phyloP scores from a whole-genome alignment of 1,284 basidiomycete species.

The Phenoliferia sp. region DNA sequence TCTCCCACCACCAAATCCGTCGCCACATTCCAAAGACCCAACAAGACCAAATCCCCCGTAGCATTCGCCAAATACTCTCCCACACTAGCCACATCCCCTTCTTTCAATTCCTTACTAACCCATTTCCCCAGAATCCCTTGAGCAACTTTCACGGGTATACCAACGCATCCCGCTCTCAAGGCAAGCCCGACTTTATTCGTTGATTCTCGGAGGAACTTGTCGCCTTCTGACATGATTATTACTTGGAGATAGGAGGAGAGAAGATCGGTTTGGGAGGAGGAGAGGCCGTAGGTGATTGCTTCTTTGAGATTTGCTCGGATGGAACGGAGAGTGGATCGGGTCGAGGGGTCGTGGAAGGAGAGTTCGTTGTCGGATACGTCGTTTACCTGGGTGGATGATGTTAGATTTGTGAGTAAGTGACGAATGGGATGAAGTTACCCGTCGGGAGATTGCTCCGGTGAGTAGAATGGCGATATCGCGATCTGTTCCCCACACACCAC shows the following conservation, averaged over 20 bases:
- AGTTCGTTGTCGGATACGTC: slow-evolving; percentile 33
- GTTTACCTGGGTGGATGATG: slow-evolving; percentile 36
- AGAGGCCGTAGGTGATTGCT: slow-evolving; percentile 31
- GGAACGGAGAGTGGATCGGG: slow-evolving; percentile 15
- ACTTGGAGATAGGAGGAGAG: slow-evolving; percentile 35
- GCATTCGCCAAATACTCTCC: slow-evolving; percentile 34
- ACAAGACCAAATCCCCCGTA: slow-evolving; percentile 30
- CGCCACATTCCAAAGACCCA: slow-evolving; percentile 32
- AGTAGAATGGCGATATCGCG: slow-evolving; percentile 34
- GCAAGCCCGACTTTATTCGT: slow-evolving; percentile 33
- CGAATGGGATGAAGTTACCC: background rate
- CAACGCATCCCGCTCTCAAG: slow-evolving; percentile 17
- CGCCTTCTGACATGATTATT: slow-evolving; percentile 35
- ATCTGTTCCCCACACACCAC: too few relatives aligned
- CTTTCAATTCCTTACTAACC: slow-evolving; percentile 31
- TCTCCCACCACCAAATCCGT: slow-evolving; percentile 21
- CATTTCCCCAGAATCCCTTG: slow-evolving; percentile 26
- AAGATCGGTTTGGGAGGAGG: slow-evolving; percentile 29
- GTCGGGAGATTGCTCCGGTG: slow-evolving; percentile 23
- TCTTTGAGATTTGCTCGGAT: slow-evolving; percentile 36
- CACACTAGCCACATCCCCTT: slow-evolving; percentile 29
- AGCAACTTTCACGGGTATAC: slow-evolving; percentile 28
- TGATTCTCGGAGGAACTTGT: slow-evolving; percentile 27
- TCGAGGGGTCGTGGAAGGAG: slow-evolving; percentile 8
- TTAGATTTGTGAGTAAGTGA: slow-evolving; percentile 7